phyloP scores from a whole-genome alignment of 164 flowering plant species.

The Nymphaea colorata region DNA sequence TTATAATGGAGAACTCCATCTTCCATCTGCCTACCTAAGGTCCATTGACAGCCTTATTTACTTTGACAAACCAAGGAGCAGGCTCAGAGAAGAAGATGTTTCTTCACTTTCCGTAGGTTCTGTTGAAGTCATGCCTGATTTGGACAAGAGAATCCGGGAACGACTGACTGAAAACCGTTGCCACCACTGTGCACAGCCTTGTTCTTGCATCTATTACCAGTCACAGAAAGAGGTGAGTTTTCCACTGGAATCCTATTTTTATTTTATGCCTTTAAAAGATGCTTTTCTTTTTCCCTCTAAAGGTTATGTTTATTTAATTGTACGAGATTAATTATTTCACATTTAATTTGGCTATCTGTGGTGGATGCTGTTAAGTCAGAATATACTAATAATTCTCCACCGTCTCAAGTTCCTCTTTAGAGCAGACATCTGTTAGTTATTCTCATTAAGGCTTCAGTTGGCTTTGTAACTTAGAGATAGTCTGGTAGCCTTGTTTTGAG shows the following conservation, averaged over 20 bases:
- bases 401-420: no score
- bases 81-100: slow-evolving; percentile 46
- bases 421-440: no score
- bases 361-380: no score
- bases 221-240: slow-evolving; percentile 78
- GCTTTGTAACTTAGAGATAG: no score
- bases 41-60: slow-evolving; percentile 85
- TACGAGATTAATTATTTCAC: no score
- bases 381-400: no score
- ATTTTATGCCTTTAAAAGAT: no score
- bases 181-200: slow-evolving; percentile 45
- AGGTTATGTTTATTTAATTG: no score
- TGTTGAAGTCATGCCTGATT: slow-evolving; percentile 38
- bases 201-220: slow-evolving; percentile 52
- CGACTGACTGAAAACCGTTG: slow-evolving; percentile 59
- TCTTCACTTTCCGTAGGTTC: slow-evolving; percentile 26
- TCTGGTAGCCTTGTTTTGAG: no score
- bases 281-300: no score
- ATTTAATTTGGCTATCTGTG: no score
- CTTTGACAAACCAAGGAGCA: slow-evolving; percentile 85
- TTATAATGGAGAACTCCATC: slow-evolving; percentile 56
- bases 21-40: slow-evolving; percentile 71
- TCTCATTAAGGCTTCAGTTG: no score
- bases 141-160: slow-evolving; percentile 71
- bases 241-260: neutral